Percentiles rank a stretch among this genome's conserved stretches.
Evolutionary conservation across 768 basidiomycete species (phyloP).

Genomic region (Amylocystis lapponica): DNA sequence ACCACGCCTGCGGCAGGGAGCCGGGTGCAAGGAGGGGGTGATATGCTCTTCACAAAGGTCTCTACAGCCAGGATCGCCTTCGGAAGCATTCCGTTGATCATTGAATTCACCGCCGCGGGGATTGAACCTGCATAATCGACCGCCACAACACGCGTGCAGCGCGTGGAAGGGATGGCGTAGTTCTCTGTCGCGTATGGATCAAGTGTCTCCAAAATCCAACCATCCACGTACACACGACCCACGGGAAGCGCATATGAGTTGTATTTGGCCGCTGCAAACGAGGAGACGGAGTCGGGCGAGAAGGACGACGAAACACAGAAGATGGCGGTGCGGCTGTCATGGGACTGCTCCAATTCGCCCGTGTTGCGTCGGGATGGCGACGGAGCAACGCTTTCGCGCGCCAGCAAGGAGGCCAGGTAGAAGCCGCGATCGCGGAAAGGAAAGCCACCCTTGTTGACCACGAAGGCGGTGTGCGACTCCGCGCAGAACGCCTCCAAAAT

Average conservation of each 20-base stretch:
- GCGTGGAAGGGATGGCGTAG: slow-evolving; percentile 89
- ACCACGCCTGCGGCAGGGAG: slow-evolving; percentile 62
- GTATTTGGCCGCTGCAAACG: slow-evolving; percentile 60
- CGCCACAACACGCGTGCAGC: slow-evolving; percentile 79
- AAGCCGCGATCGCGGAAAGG: slow-evolving; percentile 91
- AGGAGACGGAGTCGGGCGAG: slow-evolving; percentile 52
- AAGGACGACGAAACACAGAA: slow-evolving; percentile 84
- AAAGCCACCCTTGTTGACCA: slow-evolving; percentile 72
- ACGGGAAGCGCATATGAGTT: slow-evolving; percentile 71
- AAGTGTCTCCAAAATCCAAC: slow-evolving; percentile 94
- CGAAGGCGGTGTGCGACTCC: slow-evolving; percentile 64
- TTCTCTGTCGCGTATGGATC: slow-evolving; percentile 94
- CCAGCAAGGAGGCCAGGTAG: slow-evolving; percentile 69
- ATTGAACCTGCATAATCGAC: slow-evolving; percentile 85
- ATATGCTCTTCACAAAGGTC: slow-evolving; percentile 56
- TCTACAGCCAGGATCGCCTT: slow-evolving; percentile 71
- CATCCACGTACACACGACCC: slow-evolving; percentile 82
- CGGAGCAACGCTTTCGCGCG: slow-evolving; percentile 37
- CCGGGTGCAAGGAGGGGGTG: slow-evolving; percentile 62
- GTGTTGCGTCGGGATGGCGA: slow-evolving; percentile 37
- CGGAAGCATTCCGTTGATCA: slow-evolving; percentile 77
- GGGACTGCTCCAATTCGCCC: slow-evolving; percentile 30
- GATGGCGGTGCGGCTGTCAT: slow-evolving; percentile 53
- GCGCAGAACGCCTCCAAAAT: slow-evolving; percentile 76
- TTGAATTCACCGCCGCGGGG: slow-evolving; percentile 78